These are phyloP conservation scores for Xylaria grammica DNA, from an alignment of 495 filamentous ascomycete genomes.

Conservation along the genomic window DNA sequence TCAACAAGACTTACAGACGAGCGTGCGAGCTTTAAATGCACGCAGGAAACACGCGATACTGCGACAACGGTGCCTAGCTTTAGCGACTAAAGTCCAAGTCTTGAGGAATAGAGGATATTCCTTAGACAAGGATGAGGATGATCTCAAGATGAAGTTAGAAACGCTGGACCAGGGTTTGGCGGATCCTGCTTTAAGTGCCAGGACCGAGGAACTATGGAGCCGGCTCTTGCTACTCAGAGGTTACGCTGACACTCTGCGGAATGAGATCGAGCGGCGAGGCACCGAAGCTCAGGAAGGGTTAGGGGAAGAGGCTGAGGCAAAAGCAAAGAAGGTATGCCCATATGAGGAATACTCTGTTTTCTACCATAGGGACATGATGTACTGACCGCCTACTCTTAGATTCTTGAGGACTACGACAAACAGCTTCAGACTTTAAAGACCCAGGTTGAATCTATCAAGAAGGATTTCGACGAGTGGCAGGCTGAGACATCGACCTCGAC, in stretches of 20 bases:
- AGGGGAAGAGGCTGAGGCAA: slow-evolving; percentile 78
- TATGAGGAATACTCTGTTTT: not conserved
- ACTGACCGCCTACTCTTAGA: slow-evolving; percentile 53
- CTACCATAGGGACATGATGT: not conserved
- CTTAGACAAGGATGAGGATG: slow-evolving; percentile 88
- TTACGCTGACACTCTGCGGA: slow-evolving; percentile 75
- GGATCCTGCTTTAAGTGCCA: slow-evolving; percentile 82
- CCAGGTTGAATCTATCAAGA: slow-evolving; percentile 76
- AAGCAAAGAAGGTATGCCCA: slow-evolving; percentile 78
- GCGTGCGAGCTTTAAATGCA: slow-evolving; percentile 78
- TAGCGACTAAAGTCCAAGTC: slow-evolving; percentile 92
- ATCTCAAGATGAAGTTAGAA: slow-evolving; percentile 81
- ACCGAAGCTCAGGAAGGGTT: slow-evolving; percentile 59
- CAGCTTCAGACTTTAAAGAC: slow-evolving; percentile 86
- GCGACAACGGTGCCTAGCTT: slow-evolving; percentile 77
- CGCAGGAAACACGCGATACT: slow-evolving; percentile 79
- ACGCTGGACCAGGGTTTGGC: slow-evolving; percentile 74
- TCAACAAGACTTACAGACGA: slow-evolving; percentile 80
- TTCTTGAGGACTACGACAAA: slow-evolving; percentile 86
- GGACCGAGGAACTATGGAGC: slow-evolving; percentile 96
- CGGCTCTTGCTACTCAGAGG: slow-evolving; percentile 85
- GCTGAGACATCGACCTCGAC: slow-evolving; percentile 55
- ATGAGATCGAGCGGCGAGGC: slow-evolving; percentile 74
- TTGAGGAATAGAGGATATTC: slow-evolving; percentile 91
- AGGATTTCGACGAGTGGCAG: slow-evolving; percentile 80